Evolutionary conservation across 176 grass and related monocot genomes (phyloP).

Genomic region (Oryza australiensis): DNA sequence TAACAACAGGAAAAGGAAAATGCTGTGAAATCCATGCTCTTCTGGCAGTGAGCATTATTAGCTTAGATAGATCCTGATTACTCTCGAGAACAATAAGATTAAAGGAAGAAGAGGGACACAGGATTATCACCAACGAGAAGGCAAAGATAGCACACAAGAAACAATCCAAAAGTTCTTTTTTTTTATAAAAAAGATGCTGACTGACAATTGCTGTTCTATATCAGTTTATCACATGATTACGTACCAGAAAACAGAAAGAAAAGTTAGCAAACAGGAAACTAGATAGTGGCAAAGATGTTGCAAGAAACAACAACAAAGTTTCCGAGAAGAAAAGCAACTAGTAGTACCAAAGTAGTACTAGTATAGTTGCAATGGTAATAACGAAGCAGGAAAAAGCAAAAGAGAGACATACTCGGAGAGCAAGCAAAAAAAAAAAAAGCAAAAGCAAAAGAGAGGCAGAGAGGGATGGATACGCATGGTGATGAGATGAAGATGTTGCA

Average conservation of each 20-base stretch:
- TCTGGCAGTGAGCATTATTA: too few relatives aligned
- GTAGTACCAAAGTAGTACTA: background rate
- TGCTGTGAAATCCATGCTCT: background rate
- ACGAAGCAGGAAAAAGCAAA: constrained; percentile 43
- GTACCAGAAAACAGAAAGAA: too few relatives aligned
- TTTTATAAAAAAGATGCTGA: too few relatives aligned
- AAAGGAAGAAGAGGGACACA: background rate
- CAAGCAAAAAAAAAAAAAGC: constrained; percentile 22
- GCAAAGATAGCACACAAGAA: background rate
- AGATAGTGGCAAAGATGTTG: too few relatives aligned
- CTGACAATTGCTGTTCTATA: too few relatives aligned
- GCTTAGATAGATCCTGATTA: background rate
- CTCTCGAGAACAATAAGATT: background rate
- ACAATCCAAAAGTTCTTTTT: background rate
- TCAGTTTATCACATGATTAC: too few relatives aligned
- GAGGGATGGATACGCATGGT: background rate
- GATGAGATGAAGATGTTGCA: background rate
- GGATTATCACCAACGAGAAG: background rate
- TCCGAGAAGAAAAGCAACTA: constrained; percentile 12
- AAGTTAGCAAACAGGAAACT: too few relatives aligned
- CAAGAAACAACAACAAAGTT: too few relatives aligned
- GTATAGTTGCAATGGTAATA: background rate
- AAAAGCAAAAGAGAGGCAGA: constrained; percentile 34
- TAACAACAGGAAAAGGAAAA: background rate
- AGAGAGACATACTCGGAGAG: constrained; percentile 24